Percentiles rank a stretch among this genome's conserved stretches.
Conservation (phyloP, 2,329 filamentous ascomycete genomes). For the Beauveria varroae region DNA sequence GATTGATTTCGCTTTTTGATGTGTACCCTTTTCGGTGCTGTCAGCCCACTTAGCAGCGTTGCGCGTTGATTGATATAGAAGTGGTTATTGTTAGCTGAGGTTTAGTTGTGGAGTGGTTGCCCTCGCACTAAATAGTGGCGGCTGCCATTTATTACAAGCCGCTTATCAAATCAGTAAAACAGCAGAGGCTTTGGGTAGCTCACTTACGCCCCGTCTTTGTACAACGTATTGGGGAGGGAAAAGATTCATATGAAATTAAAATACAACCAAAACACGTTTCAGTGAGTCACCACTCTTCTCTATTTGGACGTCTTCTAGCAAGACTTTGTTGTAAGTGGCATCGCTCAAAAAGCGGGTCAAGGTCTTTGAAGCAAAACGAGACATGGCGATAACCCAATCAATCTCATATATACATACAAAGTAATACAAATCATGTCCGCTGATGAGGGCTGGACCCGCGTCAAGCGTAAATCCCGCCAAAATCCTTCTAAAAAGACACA, state of each 20-base stretch:
- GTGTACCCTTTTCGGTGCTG: neutral
- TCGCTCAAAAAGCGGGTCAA: neutral
- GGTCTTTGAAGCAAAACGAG: neutral
- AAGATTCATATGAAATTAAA: too few species aligned
- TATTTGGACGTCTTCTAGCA: neutral
- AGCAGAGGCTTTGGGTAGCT: neutral
- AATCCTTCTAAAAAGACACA: neutral
- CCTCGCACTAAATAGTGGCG: neutral
- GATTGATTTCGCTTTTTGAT: neutral
- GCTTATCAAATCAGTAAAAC: neutral
- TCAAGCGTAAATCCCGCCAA: neutral
- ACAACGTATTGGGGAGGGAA: too few species aligned
- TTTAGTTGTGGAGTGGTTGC: neutral
- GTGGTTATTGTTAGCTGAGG: neutral
- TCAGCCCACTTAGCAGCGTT: neutral
- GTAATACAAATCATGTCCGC: neutral
- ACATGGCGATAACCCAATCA: neutral
- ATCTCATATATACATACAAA: neutral
- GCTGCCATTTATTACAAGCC: neutral
- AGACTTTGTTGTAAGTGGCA: neutral
- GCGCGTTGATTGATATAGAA: neutral
- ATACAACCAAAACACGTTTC: too few species aligned
- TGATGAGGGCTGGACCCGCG: neutral
- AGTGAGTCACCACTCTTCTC: neutral
- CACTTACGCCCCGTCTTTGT: too few species aligned